Base-by-base conservation (phyloP, 2,329 filamentous ascomycete genomes). In the Calycina marina region DNA sequence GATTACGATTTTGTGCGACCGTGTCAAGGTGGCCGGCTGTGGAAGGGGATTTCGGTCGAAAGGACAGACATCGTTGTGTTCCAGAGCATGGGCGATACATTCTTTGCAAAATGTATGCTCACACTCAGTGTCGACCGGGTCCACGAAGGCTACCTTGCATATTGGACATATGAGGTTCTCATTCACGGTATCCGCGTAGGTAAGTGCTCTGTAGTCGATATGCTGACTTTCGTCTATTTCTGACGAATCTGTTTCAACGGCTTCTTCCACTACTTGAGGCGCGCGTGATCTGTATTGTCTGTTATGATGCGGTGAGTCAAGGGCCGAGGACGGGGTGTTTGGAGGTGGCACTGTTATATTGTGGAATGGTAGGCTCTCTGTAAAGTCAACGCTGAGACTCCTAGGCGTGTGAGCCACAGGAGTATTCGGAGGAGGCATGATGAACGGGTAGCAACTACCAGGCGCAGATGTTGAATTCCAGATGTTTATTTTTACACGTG, bases 71-170 rank as follows among this genome's bases (percentile, higher is more conserved):
- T 57, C 49, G 31, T 56, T 60, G 18, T 58, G 47, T 31, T 54
- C 50, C 32, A 61, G 38, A 5, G 62, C 57, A 38, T 60, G 55
- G 27, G 54, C 44, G 15, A 77, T 56, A 46, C 73, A 78, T 4
- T 58, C 57, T 31, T 64, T 62, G 45, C 73, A 78, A 48, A 78
- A 78, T 9, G 70, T 72, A 49, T 78, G 73, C 36, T 74, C 68
- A 52, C 73, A 78, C 5, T 58, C 56, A 1, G 72, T 76, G 25
- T 72, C 72, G 29, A 72, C 59, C 0, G 73, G 72, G 10, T 67
- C 60, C 29, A 77, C 56, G 25, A 77, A 61, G 3, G 73, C 67
- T 8, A 69, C 62, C 43, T 68, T 69, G 54, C 73, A 78, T 38
- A 59, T 57, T 12, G 55, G 52, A 34, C 56, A 59, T 11, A 56